phyloP scores from a whole-genome alignment of 2,329 filamentous ascomycete genomes.

The Epichloe elymi region DNA sequence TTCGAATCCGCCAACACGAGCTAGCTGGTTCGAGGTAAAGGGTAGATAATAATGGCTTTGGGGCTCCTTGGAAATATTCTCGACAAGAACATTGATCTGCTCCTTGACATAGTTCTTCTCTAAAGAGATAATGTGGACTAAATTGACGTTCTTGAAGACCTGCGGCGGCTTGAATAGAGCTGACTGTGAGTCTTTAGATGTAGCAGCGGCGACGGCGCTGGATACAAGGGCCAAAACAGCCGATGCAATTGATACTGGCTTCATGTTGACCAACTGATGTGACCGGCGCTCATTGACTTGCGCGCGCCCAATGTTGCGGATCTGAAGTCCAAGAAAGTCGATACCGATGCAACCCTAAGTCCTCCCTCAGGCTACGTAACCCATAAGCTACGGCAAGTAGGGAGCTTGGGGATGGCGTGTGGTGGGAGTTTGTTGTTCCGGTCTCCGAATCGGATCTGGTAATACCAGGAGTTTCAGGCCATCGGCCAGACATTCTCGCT shows the following conservation, averaged over 20 bases:
- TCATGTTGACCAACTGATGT: conserved; percentile 22
- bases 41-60: conserved; percentile 88
- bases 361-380: conserved; percentile 5
- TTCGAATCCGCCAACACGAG: conserved; percentile 72
- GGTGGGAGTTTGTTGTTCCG: conserved; percentile 8
- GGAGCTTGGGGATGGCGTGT: conserved; percentile 2
- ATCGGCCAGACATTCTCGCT: background rate
- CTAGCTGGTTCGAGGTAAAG: conserved; percentile 64
- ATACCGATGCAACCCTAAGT: conserved; percentile 3
- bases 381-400: background rate
- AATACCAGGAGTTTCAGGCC: no score
- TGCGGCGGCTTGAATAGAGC: conserved; percentile 70
- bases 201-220: conserved; percentile 31
- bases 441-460: conserved; percentile 1
- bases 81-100: conserved; percentile 83
- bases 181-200: conserved; percentile 46
- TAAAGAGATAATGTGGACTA: conserved; percentile 79
- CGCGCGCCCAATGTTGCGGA: conserved; percentile 12
- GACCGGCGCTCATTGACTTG: conserved; percentile 21
- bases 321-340: conserved; percentile 6
- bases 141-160: conserved; percentile 86
- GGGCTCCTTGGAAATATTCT: conserved; percentile 67
- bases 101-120: conserved; percentile 90
- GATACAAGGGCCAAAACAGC: conserved; percentile 46
- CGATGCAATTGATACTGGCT: conserved; percentile 36